Conservation (phyloP, 768 basidiomycete genomes). For the Mycena floridula region DNA sequence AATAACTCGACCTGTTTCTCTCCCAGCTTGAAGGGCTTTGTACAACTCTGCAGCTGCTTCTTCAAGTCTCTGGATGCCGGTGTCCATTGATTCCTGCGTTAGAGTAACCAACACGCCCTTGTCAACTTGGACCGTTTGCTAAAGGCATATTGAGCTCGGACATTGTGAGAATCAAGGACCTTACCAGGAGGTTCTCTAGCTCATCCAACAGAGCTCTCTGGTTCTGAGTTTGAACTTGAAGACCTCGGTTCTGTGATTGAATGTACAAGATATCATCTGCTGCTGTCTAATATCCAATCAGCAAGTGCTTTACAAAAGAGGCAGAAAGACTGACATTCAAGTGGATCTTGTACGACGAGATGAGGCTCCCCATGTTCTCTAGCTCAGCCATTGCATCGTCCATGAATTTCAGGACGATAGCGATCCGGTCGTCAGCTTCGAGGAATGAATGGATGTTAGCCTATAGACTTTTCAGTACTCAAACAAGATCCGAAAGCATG, state of each 20-base stretch:
- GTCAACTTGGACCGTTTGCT: slow-evolving; percentile 97
- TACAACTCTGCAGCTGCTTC: slow-evolving; percentile 84
- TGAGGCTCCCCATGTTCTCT: slow-evolving; percentile 82
- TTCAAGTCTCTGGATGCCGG: slow-evolving; percentile 78
- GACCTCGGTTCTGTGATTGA: slow-evolving; percentile 91
- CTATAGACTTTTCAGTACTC: slow-evolving; percentile 30
- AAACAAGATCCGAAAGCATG: slow-evolving; percentile 1
- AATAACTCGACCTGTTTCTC: slow-evolving; percentile 68
- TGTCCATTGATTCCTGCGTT: slow-evolving; percentile 87
- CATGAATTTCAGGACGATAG: slow-evolving; percentile 77
- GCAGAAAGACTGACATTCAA: slow-evolving; percentile 61
- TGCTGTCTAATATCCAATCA: slow-evolving; percentile 57
- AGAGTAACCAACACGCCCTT: slow-evolving; percentile 66
- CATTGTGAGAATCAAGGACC: slow-evolving; percentile 16
- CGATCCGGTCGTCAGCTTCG: slow-evolving; percentile 90
- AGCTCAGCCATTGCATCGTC: slow-evolving; percentile 87
- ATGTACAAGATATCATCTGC: slow-evolving; percentile 93
- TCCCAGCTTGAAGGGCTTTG: slow-evolving; percentile 86
- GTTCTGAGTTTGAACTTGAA: slow-evolving; percentile 97
- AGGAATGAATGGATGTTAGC: slow-evolving; percentile 97
- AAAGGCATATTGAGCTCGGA: neutral
- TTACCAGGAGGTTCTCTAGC: slow-evolving; percentile 80
- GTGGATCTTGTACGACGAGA: slow-evolving; percentile 95
- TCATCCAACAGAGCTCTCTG: slow-evolving; percentile 81
- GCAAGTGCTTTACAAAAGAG: too few species aligned